Evolutionary conservation across 2,329 filamentous ascomycete species (phyloP).

Genomic region (Colletotrichum chlorophyti): DNA sequence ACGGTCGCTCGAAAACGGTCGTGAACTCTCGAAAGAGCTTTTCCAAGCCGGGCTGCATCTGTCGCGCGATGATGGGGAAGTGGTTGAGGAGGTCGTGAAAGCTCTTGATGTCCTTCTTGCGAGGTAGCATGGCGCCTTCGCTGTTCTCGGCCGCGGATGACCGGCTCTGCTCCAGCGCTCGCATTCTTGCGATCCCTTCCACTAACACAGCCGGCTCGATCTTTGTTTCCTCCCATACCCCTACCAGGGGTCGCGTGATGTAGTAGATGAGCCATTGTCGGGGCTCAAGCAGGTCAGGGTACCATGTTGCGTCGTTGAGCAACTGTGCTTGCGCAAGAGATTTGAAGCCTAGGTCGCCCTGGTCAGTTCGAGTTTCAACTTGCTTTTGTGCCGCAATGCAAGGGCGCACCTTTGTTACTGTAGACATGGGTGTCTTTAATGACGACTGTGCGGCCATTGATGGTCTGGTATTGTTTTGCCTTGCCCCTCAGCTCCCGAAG

Average conservation of each 20-base stretch:
- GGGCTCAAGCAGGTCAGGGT: conserved; percentile 85
- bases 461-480: conserved; percentile 90
- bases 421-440: conserved; percentile 93
- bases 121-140: conserved; percentile 56
- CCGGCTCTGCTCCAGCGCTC: conserved; percentile 45
- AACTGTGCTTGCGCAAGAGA: conserved; percentile 87
- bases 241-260: conserved; percentile 87
- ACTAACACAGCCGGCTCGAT: conserved; percentile 71
- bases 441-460: conserved; percentile 92
- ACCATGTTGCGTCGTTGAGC: conserved; percentile 84
- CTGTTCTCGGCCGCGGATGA: conserved; percentile 45
- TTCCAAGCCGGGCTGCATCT: conserved; percentile 94
- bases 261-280: conserved; percentile 97
- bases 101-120: conserved; percentile 89
- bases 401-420: conserved; percentile 88
- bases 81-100: conserved; percentile 90
- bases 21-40: conserved; percentile 90
- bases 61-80: conserved; percentile 93
- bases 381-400: neutral
- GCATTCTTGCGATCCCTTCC: conserved; percentile 48
- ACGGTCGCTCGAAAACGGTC: conserved; percentile 81
- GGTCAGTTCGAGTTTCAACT: neutral
- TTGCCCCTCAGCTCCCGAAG: conserved; percentile 89
- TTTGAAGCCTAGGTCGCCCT: conserved; percentile 75
- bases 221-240: conserved; percentile 78